Base-by-base conservation (phyloP, 163 green algal genomes). In the Smithsoniella earleae region DNA sequence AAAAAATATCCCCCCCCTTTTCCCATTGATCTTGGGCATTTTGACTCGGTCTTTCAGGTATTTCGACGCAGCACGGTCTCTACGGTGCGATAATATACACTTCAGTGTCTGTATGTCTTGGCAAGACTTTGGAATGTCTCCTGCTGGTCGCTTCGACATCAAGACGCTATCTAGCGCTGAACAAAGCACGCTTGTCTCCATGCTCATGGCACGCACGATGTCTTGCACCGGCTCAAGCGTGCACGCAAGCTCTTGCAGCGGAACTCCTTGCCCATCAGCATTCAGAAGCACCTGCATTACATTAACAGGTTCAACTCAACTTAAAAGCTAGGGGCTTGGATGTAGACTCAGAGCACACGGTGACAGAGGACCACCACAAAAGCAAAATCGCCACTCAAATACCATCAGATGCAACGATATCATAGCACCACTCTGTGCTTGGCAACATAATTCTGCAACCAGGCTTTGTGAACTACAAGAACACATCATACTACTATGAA, bases 61-160 rank as follows among this genome's bases (percentile, higher is more conserved):
- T 64, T 64, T 64, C 6, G 49, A 64, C 6, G 49, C 49, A 6
- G 49, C 49, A 36, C 49, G 6, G 13, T 64, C 49, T 64, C 49
- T 25, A 10, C 49, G 49, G 33, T 64, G 49, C 33, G 49, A 64
- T 27, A 64, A 13, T 36, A 64, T 64, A 27, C 49, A 64, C 49
- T 64, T 64, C 49, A 64, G 13, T 6, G 49, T 64, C 31, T 64
- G 25, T 13, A 64, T 27, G 13, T 64, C 33, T 10, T 64, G 49
- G 49, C 49, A 64, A 27, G 49, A 64, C 13, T 64, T 64, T 27
- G 49, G 49, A 64, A 64, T 64, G n/a, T n/a, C n/a, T n/a, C n/a
- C n/a, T 6, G 6, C 33, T 25, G 49, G 8, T 27, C 13, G 31
- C 49, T 64, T 64, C 31, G 16, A 13, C 6, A 25, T 27, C 5